These are phyloP conservation scores for Arabis hirsuta DNA, from an alignment of 345 rosid species.

Conservation along the genomic window DNA sequence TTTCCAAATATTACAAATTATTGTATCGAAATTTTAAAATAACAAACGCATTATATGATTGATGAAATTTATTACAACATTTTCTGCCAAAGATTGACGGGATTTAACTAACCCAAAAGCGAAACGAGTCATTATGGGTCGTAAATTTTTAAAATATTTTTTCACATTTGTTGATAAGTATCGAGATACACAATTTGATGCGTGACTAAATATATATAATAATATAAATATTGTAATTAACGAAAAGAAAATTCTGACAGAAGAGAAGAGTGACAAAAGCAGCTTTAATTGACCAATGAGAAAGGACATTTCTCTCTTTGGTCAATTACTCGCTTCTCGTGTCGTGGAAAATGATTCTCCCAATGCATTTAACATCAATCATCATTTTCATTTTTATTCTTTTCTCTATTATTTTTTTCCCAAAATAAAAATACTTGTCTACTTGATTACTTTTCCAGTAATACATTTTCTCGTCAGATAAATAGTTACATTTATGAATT, in stretches of 20 bases:
- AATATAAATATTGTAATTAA: background rate
- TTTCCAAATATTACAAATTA: too few species aligned
- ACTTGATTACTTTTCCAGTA: too few species aligned
- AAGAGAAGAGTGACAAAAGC: slow-evolving; percentile 38
- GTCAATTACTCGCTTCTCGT: slow-evolving; percentile 48
- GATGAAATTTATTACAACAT: too few species aligned
- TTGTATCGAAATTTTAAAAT: too few species aligned
- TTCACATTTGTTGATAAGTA: slow-evolving; percentile 22
- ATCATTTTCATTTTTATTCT: slow-evolving; percentile 12
- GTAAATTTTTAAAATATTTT: background rate
- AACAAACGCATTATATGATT: too few species aligned
- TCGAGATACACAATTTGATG: slow-evolving; percentile 43
- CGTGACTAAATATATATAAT: background rate
- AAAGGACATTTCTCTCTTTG: slow-evolving; percentile 35
- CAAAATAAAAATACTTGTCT: background rate
- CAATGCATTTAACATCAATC: slow-evolving; percentile 39
- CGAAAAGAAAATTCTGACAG: slow-evolving; percentile 21
- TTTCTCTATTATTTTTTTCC: background rate
- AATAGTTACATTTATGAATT: background rate
- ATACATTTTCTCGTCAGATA: background rate
- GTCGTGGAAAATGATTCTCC: slow-evolving; percentile 35
- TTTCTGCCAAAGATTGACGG: too few species aligned
- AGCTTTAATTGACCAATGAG: slow-evolving; percentile 43
- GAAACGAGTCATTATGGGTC: slow-evolving; percentile 31
- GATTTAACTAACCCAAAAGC: slow-evolving; percentile 9